phyloP scores from a whole-genome alignment of 2,329 filamentous ascomycete genomes.

The Tolypocladium nubicola region DNA sequence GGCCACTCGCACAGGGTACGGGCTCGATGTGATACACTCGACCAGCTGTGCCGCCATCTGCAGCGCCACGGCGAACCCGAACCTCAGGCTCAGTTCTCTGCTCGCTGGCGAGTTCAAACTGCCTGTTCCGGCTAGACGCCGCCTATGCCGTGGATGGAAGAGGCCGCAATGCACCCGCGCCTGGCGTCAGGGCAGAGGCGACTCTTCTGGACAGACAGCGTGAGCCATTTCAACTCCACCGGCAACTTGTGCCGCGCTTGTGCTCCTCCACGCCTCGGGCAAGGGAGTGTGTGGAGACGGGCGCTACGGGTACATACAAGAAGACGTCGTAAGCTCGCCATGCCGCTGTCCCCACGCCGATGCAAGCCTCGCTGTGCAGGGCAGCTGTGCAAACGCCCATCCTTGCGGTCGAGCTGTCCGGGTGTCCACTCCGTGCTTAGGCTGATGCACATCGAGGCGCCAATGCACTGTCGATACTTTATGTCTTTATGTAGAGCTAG shows the following conservation, averaged over 20 bases:
- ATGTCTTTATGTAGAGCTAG: slow-evolving; percentile 20
- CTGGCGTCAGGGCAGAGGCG: not conserved
- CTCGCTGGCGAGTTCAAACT: not conserved
- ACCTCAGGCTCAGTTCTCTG: slow-evolving; percentile 1
- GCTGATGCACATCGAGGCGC: not conserved
- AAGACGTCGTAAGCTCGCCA: not conserved
- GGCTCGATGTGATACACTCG: too few relatives aligned
- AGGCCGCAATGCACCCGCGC: not conserved
- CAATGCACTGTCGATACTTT: slow-evolving; percentile 8
- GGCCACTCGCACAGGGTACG: too few relatives aligned
- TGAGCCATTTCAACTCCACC: not conserved
- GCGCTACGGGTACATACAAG: not conserved
- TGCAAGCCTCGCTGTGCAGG: not conserved
- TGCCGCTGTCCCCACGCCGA: not conserved
- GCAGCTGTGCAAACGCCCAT: not conserved
- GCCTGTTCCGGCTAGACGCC: not conserved
- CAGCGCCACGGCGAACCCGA: not conserved
- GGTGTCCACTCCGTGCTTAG: not conserved
- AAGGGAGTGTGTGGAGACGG: not conserved
- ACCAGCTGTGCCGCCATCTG: not conserved
- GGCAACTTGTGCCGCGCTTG: slow-evolving; percentile 14
- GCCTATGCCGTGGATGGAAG: not conserved
- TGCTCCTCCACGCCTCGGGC: slow-evolving; percentile 4
- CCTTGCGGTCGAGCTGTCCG: not conserved
- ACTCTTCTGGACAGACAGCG: not conserved